Base-by-base conservation (phyloP, 441 rosid species). In the Gossypium lobatum region DNA sequence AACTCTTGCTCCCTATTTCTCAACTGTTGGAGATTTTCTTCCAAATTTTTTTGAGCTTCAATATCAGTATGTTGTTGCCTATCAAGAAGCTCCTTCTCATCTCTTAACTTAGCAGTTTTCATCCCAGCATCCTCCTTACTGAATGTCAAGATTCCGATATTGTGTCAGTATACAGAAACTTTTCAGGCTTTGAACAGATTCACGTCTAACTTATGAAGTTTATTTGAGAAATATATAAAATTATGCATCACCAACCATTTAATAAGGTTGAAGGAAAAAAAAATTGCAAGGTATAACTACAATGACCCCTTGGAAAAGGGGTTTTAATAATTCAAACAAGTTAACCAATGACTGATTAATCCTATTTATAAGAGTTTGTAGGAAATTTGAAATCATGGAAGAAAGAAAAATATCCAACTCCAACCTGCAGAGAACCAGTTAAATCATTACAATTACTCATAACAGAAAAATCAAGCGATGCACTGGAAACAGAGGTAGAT, bases 91-190 rank as follows among this genome's bases (percentile, higher is more conserved):
- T 96, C 99, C 75, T 96, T 91, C 83, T 96, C 97, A 83, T 93
- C 98, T 83, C 93, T 89, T 66, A 93, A 85, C 88, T 88, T 89
- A 6, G 89, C 83, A 80, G 98, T 96, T 89, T 83, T 88, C 88
- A 86, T 89, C 75, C 95, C 98, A 82, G 98, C 99, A 71, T 92
- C 96, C 83, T 92, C 98, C 83, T 96, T 96, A 72, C 98, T 95
- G 88, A 82, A 78, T 57, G 81, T 64, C 62, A 78, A 54, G 66
- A 66, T 72, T 14, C 73, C 72, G 54, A 68, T 37, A 67, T 50
- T 64, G 72, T 64, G 73, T 69, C 61, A 52, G 16, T 50, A 67
- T 25, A 69, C 20, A 52, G 48, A 28, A 53, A 52, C 26, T 17
- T 68, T 25, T 21, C 16, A 68, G 16, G 61, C 16, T 53, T 53